A percentile compares a stretch with the other conserved stretches of the same genome.
These are phyloP conservation scores for Epicoccum sorghinum DNA, from an alignment of 2,329 filamentous ascomycete genomes.

Conservation along the genomic window DNA sequence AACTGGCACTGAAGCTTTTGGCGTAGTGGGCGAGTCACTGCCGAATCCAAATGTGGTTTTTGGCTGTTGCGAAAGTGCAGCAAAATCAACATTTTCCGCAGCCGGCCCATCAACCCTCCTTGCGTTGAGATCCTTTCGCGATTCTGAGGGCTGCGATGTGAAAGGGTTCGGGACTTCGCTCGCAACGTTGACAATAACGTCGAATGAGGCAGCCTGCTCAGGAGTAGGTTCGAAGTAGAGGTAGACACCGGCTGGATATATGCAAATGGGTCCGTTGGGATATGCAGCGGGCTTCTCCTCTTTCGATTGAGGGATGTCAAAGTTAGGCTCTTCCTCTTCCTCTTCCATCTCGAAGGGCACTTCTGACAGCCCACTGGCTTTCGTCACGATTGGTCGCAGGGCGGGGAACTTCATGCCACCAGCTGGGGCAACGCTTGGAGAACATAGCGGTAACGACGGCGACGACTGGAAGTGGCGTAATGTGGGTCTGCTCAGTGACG, in stretches of 20 bases:
- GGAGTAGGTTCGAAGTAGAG: constrained; percentile 81
- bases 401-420: constrained; percentile 60
- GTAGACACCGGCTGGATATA: constrained; percentile 78
- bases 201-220: constrained; percentile 77
- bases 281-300: constrained; percentile 80
- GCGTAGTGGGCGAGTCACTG: constrained; percentile 54
- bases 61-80: constrained; percentile 37
- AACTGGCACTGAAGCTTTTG: constrained; percentile 59
- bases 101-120: constrained; percentile 44
- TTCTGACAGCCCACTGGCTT: constrained; percentile 53
- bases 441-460: constrained; percentile 63
- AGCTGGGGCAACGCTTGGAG: constrained; percentile 55
- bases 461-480: constrained; percentile 68
- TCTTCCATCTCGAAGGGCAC: constrained; percentile 77
- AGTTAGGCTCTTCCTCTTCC: constrained; percentile 63
- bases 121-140: constrained; percentile 45
- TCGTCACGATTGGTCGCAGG: constrained; percentile 41
- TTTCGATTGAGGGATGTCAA: constrained; percentile 63
- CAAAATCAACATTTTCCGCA: constrained; percentile 45
- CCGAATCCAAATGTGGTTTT: constrained; percentile 34
- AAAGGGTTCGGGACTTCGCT: constrained; percentile 83
- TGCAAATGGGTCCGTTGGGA: constrained; percentile 79
- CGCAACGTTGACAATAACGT: constrained; percentile 84
- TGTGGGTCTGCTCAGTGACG: constrained; percentile 56
- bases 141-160: constrained; percentile 37